Conservation (phyloP, 176 grass and related monocot genomes). For the Oryza glaberrima region DNA sequence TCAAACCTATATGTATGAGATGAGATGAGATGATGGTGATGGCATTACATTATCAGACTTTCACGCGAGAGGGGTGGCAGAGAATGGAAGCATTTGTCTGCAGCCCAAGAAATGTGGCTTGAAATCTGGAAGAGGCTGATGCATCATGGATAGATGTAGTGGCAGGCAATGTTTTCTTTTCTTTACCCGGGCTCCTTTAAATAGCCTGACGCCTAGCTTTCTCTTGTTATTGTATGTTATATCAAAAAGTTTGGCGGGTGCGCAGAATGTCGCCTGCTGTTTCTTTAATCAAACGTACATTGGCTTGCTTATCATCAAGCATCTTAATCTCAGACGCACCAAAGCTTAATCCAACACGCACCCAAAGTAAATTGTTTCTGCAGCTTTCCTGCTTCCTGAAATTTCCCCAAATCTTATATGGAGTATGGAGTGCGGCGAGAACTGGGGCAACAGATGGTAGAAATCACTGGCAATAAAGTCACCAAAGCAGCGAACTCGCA, state of each 20-base stretch:
- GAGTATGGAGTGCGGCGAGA: too few relatives aligned
- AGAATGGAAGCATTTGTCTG: conserved; percentile 25
- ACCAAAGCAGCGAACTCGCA: too few relatives aligned
- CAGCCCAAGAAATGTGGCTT: conserved; percentile 41
- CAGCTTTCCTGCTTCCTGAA: not conserved
- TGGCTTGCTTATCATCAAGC: not conserved
- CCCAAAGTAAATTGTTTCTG: not conserved
- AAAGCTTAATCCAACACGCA: too few relatives aligned
- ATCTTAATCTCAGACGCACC: too few relatives aligned
- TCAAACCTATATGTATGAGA: not conserved
- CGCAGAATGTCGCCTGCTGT: not conserved
- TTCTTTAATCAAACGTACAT: conserved; percentile 18
- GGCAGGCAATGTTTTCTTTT: not conserved
- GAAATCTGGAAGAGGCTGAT: conserved; percentile 32
- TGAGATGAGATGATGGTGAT: not conserved
- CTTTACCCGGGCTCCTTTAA: not conserved
- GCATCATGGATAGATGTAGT: conserved; percentile 13
- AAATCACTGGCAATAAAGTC: too few relatives aligned
- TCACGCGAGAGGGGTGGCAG: conserved; percentile 18
- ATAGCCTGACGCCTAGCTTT: too few relatives aligned
- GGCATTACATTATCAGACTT: not conserved
- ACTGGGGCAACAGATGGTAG: too few relatives aligned
- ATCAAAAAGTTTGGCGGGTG: conserved; percentile 3
- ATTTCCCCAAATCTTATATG: not conserved
- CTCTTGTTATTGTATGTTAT: too few relatives aligned